Conservation (phyloP, 495 filamentous ascomycete genomes). For the Aspergillus hancockii region DNA sequence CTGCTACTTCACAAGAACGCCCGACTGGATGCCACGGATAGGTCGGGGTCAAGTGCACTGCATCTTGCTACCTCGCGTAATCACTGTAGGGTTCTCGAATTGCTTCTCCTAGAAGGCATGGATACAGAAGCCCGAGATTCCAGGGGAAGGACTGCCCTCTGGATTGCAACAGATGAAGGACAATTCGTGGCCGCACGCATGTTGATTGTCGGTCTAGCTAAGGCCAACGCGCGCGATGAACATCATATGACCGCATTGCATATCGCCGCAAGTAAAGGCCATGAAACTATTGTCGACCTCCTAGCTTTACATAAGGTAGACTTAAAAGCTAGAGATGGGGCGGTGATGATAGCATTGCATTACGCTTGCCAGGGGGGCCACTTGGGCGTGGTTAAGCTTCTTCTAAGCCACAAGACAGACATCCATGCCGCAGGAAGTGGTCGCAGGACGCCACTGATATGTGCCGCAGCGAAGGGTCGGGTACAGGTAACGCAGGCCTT, state of each 20-base stretch:
- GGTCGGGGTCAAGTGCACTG: constrained; percentile 39
- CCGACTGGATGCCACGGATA: constrained; percentile 34
- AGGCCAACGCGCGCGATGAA: constrained; percentile 40
- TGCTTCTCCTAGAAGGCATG: constrained; percentile 34
- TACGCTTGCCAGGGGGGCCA: constrained; percentile 42
- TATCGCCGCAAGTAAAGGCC: constrained; percentile 38
- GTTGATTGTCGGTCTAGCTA: constrained; percentile 27
- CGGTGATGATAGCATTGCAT: constrained; percentile 45
- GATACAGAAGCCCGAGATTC: constrained; percentile 34
- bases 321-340: constrained; percentile 41
- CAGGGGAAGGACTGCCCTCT: constrained; percentile 38
- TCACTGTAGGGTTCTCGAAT: constrained; percentile 37
- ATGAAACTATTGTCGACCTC: constrained; percentile 34
- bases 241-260: constrained; percentile 43
- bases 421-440: constrained; percentile 36
- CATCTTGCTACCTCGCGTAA: constrained; percentile 47
- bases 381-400: constrained; percentile 29
- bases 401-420: constrained; percentile 39
- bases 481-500: constrained; percentile 33
- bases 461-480: constrained; percentile 40
- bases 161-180: constrained; percentile 35
- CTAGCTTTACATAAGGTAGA: constrained; percentile 39
- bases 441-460: constrained; percentile 43
- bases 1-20: constrained; percentile 41
- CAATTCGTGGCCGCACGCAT: constrained; percentile 26